Conservation (phyloP, 345 rosid species). For the Bruguiera gymnorhiza region DNA sequence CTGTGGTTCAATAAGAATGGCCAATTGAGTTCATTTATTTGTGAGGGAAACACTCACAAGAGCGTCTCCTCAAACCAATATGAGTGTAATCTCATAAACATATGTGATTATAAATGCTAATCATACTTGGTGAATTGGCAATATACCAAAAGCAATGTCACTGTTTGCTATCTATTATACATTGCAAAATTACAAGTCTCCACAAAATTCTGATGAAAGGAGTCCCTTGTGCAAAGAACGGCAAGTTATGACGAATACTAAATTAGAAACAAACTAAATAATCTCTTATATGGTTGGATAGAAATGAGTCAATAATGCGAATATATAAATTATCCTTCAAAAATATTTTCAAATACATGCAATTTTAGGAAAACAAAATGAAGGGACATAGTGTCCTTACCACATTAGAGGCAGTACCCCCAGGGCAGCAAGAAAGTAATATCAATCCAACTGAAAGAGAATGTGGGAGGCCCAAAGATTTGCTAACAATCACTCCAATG, state of each 20-base stretch:
- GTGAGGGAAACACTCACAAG: no score
- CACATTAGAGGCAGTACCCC: constrained; percentile 75
- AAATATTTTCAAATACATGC: not conserved
- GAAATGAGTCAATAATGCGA: not conserved
- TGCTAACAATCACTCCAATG: constrained; percentile 43
- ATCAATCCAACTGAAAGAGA: constrained; percentile 65
- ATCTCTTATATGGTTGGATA: not conserved
- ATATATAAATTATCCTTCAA: not conserved
- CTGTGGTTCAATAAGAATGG: no score
- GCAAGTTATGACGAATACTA: not conserved
- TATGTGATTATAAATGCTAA: no score
- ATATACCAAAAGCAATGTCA: no score
- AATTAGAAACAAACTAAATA: not conserved
- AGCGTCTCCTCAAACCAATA: no score
- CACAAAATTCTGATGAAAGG: no score
- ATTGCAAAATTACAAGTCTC: no score
- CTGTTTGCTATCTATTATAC: no score
- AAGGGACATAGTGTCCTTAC: constrained; percentile 32
- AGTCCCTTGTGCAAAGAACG: no score
- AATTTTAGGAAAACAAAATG: not conserved
- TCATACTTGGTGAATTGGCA: no score
- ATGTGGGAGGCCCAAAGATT: constrained; percentile 52
- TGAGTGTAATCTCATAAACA: no score
- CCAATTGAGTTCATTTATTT: no score
- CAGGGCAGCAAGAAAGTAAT: constrained; percentile 62